Base-by-base conservation (phyloP, 148 eudicot genomes). In the Talinum fruticosum region DNA sequence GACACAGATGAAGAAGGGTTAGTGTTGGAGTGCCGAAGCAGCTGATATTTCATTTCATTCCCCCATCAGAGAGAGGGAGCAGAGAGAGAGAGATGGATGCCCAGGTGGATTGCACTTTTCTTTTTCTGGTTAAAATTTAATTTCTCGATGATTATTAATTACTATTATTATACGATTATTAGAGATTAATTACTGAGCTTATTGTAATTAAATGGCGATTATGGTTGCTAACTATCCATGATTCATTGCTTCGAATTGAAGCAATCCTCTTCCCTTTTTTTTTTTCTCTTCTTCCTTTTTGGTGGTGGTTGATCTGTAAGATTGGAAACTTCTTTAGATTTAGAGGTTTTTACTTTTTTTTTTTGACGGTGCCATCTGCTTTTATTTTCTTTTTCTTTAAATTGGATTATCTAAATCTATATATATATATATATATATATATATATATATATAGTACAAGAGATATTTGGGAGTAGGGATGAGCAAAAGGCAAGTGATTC, bases 31-130 rank as follows among this genome's bases (percentile, higher is more conserved):
- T 29, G 19, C 5, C 19, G 15, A 26, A 69, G 32, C 26, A 30
- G 65, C 70, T 59, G 76, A 78, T 45, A 59, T 78, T 37, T 78
- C 84, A 80, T 75, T 69, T 80, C 79, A 80, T 59, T 29, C 13
- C 29, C 62, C 0, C 62, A n/a, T 23, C 1, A 57, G 23, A 29
- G 26, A n/a, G 57, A 13, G 5, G 26, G 57, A 47, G n/a, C n/a
- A n/a, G 12, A 45, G n/a, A 14, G 34, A 71, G 74, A 38, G 29
- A n/a, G 6, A 24, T 28, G 47, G 54, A 5, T 28, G 35, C 10
- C 49, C 21, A 69, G 49, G 24, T 36, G 66, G 33, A 69, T 33
- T 34, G 23, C 24, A 67, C 28, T 67, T 62, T 62, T 62, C 32
- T 62, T 62, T 62, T 59, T 24, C 13, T 10, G 28, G n/a, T 49